phyloP scores from a whole-genome alignment of 1,284 basidiomycete species.

The Heliocybe sulcata region DNA sequence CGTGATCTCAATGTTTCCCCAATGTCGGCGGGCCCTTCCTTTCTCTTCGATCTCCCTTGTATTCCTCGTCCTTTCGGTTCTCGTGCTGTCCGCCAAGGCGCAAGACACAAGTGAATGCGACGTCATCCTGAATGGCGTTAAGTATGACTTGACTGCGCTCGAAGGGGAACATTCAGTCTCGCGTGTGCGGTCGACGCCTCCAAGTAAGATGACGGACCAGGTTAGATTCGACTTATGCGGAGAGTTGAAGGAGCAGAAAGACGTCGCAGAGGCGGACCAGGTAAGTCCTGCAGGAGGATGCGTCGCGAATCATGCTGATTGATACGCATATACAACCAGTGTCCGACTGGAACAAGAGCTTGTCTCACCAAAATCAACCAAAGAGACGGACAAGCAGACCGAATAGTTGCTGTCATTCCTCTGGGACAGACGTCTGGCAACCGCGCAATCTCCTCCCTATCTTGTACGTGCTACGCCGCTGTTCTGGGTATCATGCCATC shows the following conservation, averaged over 20 bases:
- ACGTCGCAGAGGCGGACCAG: constrained; percentile 54
- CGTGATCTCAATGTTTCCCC: not conserved
- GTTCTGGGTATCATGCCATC: constrained; percentile 2
- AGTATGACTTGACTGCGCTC: constrained; percentile 55
- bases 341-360: constrained; percentile 56
- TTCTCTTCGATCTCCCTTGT: constrained; percentile 24
- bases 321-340: constrained; percentile 34
- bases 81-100: constrained; percentile 20
- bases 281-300: constrained; percentile 30
- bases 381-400: constrained; percentile 44
- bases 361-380: constrained; percentile 63
- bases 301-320: constrained; percentile 5
- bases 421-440: constrained; percentile 42
- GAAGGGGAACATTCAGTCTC: constrained; percentile 38
- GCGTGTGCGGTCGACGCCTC: constrained; percentile 30
- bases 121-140: constrained; percentile 32
- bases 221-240: constrained; percentile 43
- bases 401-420: constrained; percentile 61
- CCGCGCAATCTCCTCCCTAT: constrained; percentile 29
- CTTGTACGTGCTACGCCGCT: constrained; percentile 33
- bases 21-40: not conserved
- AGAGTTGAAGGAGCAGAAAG: constrained; percentile 42
- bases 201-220: constrained; percentile 27
- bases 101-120: constrained; percentile 47
- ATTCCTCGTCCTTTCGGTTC: constrained; percentile 20